phyloP scores from a whole-genome alignment of 2,329 filamentous ascomycete species.

The Pyrenochaeta sp. region DNA sequence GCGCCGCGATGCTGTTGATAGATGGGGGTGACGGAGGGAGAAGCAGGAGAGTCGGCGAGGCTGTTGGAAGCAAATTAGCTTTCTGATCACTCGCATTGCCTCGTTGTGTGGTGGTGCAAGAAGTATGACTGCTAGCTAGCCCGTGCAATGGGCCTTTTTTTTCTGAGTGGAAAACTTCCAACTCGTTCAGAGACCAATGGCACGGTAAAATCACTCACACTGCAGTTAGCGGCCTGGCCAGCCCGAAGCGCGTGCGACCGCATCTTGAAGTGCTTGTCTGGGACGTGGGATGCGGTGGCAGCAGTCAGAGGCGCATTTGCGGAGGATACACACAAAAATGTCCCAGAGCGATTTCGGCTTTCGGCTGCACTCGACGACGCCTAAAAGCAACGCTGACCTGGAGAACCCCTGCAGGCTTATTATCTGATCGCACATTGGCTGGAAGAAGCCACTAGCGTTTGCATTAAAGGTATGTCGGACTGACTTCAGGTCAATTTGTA shows the following conservation, averaged over 20 bases:
- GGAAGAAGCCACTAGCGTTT: neutral
- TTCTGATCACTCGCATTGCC: neutral
- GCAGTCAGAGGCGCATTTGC: constrained; percentile 20
- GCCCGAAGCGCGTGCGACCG: constrained; percentile 44
- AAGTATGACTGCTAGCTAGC: neutral
- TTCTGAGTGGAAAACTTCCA: neutral
- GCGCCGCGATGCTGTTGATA: constrained; percentile 29
- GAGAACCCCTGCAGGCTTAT: constrained; percentile 24
- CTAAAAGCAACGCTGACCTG: constrained; percentile 16
- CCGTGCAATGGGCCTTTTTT: neutral
- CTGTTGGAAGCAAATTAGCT: constrained; percentile 25
- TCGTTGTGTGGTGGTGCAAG: too few species aligned
- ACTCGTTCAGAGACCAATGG: constrained; percentile 5
- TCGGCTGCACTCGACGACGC: constrained; percentile 13
- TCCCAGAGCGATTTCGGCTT: constrained; percentile 38
- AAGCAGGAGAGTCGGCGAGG: constrained; percentile 33
- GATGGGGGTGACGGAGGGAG: constrained; percentile 13
- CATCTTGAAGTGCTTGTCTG: constrained; percentile 38
- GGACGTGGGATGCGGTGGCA: constrained; percentile 22
- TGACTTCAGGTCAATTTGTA: too few species aligned
- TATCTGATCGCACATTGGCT: constrained; percentile 31
- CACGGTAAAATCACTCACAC: constrained; percentile 32
- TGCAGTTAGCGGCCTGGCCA: constrained; percentile 41
- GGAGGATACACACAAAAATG: constrained; percentile 32
- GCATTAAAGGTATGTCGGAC: neutral